phyloP scores from a whole-genome alignment of 495 filamentous ascomycete genomes.

The Amniculicola lignicola region DNA sequence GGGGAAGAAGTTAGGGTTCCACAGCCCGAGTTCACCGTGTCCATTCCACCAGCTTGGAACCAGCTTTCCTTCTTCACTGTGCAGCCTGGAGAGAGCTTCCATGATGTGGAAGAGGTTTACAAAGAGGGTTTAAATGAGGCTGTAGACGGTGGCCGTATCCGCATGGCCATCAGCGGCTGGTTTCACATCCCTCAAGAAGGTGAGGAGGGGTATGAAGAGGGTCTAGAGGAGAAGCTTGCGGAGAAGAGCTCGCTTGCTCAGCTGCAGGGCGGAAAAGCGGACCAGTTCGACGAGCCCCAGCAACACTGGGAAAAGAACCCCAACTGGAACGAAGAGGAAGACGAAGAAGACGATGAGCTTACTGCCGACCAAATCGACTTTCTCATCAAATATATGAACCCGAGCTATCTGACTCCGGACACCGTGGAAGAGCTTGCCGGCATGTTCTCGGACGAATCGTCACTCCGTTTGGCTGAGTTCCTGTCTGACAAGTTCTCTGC shows the following conservation, averaged over 20 bases:
- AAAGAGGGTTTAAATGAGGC: conserved; percentile 59
- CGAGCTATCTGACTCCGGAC: conserved; percentile 90
- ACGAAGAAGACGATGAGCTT: conserved; percentile 53
- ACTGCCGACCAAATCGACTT: conserved; percentile 77
- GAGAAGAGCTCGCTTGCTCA: conserved; percentile 87
- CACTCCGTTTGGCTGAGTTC: conserved; percentile 72
- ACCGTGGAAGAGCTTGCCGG: conserved; percentile 78
- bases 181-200: conserved; percentile 96
- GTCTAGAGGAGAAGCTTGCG: conserved; percentile 81
- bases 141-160: conserved; percentile 66
- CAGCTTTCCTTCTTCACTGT: conserved; percentile 98
- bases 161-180: conserved; percentile 99
- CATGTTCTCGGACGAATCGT: conserved; percentile 76
- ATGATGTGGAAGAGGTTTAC: conserved; percentile 98
- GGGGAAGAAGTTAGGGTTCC: conserved; percentile 73
- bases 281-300: conserved; percentile 79
- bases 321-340: conserved; percentile 43
- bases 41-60: conserved; percentile 92
- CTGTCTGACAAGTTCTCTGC: conserved; percentile 72
- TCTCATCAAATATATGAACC: conserved; percentile 81
- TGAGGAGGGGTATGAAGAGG: conserved; percentile 87
- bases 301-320: conserved; percentile 52
- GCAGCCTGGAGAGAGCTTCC: conserved; percentile 94
- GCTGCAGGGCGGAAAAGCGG: conserved; percentile 79
- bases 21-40: conserved; percentile 66